Percentiles rank a stretch among this genome's conserved stretches.
phyloP scores from a whole-genome alignment of 371 early-diverging fungal species.

The Massospora cicadina region DNA sequence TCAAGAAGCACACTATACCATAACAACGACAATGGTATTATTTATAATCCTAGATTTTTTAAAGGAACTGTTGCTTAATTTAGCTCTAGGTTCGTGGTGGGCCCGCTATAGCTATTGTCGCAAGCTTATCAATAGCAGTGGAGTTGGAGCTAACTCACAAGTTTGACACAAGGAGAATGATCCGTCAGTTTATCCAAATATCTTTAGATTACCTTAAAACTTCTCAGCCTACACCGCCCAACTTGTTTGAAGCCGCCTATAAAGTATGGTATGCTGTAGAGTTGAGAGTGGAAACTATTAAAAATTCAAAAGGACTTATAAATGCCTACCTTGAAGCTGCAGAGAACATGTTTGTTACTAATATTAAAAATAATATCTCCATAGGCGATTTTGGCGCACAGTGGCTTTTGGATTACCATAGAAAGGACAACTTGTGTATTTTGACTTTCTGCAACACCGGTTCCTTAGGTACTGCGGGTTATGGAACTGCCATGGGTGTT shows the following conservation, averaged over 20 bases:
- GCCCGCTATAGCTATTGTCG: conserved; percentile 96
- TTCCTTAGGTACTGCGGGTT: conserved; percentile 66
- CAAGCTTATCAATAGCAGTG: conserved; percentile 75
- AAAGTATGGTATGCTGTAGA: conserved; percentile 33
- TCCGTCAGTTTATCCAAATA: conserved; percentile 28
- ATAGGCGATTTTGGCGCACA: conserved; percentile 74
- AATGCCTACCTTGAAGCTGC: conserved; percentile 47
- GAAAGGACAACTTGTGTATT: conserved; percentile 28
- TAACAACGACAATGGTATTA: conserved; percentile 73
- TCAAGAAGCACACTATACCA: conserved; percentile 69
- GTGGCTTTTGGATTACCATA: conserved; percentile 21
- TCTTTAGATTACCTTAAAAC: conserved; percentile 67
- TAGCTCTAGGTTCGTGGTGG: conserved; percentile 45
- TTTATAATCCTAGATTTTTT: background rate
- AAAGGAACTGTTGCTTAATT: background rate
- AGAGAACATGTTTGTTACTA: conserved; percentile 68
- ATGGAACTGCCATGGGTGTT: conserved; percentile 78
- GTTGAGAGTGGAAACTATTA: conserved; percentile 15
- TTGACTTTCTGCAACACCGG: conserved; percentile 96
- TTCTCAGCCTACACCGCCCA: conserved; percentile 91
- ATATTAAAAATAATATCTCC: conserved; percentile 69
- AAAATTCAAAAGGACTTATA: conserved; percentile 21
- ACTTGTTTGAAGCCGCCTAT: conserved; percentile 80
- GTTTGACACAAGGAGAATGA: conserved; percentile 17
- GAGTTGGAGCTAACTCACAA: conserved; percentile 29